A percentile compares a stretch with the other conserved stretches of the same genome.
Conservation (phyloP, 495 filamentous ascomycete genomes). For the Neurospora sp. region DNA sequence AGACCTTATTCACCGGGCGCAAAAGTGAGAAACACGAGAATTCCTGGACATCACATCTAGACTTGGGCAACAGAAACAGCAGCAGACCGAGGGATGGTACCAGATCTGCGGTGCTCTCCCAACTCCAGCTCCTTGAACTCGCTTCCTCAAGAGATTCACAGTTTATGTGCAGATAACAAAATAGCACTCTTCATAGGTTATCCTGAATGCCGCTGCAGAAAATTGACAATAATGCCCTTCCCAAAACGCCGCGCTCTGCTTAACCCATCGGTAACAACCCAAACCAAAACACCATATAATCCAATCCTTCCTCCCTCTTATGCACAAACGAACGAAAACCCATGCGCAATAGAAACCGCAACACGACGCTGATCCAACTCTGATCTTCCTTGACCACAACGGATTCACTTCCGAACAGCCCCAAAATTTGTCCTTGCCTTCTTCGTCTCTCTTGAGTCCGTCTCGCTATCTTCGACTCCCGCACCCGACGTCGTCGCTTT, state of each 20-base stretch:
- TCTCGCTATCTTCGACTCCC: conserved; percentile 43
- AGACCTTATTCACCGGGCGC: background rate
- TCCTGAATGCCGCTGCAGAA: background rate
- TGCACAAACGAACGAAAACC: background rate
- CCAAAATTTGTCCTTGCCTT: conserved; percentile 44
- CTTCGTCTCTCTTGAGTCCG: conserved; percentile 36
- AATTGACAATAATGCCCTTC: background rate
- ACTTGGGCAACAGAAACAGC: background rate
- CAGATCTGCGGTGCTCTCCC: background rate
- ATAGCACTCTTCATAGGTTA: background rate
- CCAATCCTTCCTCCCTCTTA: background rate
- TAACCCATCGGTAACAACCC: background rate
- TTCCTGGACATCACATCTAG: background rate
- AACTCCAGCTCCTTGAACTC: background rate
- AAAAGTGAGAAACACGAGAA: background rate
- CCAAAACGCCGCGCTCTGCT: background rate
- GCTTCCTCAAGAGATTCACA: background rate
- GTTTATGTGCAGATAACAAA: background rate
- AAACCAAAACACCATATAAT: conserved; percentile 7
- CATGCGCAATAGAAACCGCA: background rate
- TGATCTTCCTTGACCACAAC: background rate
- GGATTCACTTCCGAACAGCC: conserved; percentile 35
- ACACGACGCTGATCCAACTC: background rate
- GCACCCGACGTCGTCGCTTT: conserved; percentile 13
- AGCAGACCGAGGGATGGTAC: background rate